phyloP scores from a whole-genome alignment of 225 moss, liverwort and hornwort species.

The Physcomitrium patens region DNA sequence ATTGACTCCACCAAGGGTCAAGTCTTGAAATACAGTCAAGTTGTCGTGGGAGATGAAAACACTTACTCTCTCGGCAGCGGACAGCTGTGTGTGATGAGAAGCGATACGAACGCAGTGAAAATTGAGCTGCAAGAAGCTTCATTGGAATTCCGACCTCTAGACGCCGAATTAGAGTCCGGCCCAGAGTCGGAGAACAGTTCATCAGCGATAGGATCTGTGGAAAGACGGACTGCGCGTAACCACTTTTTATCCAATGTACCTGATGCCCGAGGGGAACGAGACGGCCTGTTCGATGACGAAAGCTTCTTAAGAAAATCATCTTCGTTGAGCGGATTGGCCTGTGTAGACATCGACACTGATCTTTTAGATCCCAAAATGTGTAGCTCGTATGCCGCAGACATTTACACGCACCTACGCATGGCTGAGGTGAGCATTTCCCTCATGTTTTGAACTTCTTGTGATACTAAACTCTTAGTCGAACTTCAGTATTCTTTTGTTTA shows the following conservation, averaged over 20 bases:
- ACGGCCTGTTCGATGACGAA: slow-evolving; percentile 15
- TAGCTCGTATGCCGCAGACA: slow-evolving; percentile 79
- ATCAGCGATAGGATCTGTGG: slow-evolving; percentile 62
- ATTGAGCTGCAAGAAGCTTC: background rate
- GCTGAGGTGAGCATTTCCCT: slow-evolving; percentile 12
- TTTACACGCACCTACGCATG: slow-evolving; percentile 83
- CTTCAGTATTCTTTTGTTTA: too few species aligned
- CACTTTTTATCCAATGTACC: slow-evolving; percentile 52
- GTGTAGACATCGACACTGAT: slow-evolving; percentile 74
- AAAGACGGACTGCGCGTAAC: slow-evolving; percentile 58
- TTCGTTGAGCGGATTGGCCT: slow-evolving; percentile 38
- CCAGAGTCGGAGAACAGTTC: slow-evolving; percentile 43
- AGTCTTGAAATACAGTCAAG: slow-evolving; percentile 8
- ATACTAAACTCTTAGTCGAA: too few species aligned
- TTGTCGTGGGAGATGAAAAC: slow-evolving; percentile 42
- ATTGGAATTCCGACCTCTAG: background rate
- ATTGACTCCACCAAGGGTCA: background rate
- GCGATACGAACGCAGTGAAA: background rate
- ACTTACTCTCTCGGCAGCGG: slow-evolving; percentile 9
- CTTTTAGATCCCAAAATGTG: slow-evolving; percentile 87
- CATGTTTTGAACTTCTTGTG: too few species aligned
- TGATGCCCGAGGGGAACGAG: slow-evolving; percentile 34
- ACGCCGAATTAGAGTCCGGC: slow-evolving; percentile 7
- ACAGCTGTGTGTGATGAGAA: too few species aligned
- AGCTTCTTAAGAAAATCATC: slow-evolving; percentile 24